These are phyloP conservation scores for Escallonia herrerae DNA, from an alignment of 129 eudicot species.

Conservation along the genomic window DNA sequence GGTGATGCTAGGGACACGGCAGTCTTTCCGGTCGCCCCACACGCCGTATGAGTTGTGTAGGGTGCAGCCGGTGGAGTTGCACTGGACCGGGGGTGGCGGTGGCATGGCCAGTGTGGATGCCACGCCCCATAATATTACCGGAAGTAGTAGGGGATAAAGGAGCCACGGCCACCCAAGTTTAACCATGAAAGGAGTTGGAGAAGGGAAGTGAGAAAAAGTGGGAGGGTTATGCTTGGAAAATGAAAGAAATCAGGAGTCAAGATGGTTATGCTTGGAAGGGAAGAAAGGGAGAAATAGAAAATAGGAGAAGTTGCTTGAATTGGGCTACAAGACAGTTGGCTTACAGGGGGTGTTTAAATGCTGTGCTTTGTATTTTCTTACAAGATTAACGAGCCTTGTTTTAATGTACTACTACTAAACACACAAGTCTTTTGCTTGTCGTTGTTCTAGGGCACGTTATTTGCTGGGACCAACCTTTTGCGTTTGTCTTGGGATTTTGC, in stretches of 20 bases:
- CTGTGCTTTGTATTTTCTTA: no score
- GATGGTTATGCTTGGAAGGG: slow-evolving; percentile 3
- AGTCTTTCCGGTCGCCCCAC: slow-evolving; percentile 67
- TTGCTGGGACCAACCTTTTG: no score
- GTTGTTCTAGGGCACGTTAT: no score
- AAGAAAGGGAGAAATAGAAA: neutral
- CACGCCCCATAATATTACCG: slow-evolving; percentile 9
- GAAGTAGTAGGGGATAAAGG: neutral
- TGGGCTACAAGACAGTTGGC: neutral
- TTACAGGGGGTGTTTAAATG: no score
- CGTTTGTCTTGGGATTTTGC: no score
- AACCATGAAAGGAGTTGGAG: slow-evolving; percentile 5
- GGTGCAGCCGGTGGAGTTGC: slow-evolving; percentile 41
- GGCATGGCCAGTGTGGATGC: slow-evolving; percentile 38
- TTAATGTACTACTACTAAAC: no score
- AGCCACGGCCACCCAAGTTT: neutral
- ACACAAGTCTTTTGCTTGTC: no score
- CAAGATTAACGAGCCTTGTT: no score
- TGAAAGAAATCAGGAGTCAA: neutral
- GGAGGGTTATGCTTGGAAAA: neutral
- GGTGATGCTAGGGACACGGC: slow-evolving; percentile 30
- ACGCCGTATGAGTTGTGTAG: slow-evolving; percentile 67
- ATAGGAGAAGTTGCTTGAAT: neutral
- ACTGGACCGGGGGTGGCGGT: slow-evolving; percentile 39
- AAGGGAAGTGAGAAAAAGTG: neutral